Base-by-base conservation (phyloP, 768 basidiomycete genomes). In the Fomitopsis pulvina region DNA sequence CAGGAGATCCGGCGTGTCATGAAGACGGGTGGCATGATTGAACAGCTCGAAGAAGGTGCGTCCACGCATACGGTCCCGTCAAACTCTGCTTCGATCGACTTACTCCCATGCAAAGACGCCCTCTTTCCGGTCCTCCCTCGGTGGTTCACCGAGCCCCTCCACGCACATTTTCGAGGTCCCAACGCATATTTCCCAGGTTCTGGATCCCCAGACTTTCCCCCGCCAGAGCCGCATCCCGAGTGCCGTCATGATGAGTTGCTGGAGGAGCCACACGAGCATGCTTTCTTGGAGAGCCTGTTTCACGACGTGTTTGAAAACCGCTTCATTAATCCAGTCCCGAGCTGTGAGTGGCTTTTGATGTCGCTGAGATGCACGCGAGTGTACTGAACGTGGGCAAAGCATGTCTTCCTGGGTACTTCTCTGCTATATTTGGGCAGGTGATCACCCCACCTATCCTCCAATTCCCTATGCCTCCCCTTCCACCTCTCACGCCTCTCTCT, bases 141-240 rank as follows among this genome's bases (percentile, higher is more conserved):
- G 30, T 89, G 86, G 85, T 90, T 87, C 57, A 88, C 87, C 1
- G 71, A 75, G 32, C 82, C 85, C 8, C 73, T 88, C 47, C 79
- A 83, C 24, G 70, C 71, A 25, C 77, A 57, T 22, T 25, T 50
- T 10, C 52, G 52, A 34, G 71, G 57, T 69, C 76, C 18, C 63
- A 71, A 53, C 71, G 75, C 43, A 61, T 72, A 48, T 65, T 76
- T 37, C 76, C 79, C 55, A 69, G 73, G 28, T 48, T n/a, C n/a
- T n/a, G 34, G 8, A 20, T 45, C 11, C 26, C 30, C n/a, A 4
- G n/a, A n/a, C n/a, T 45, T 37, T 40, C 45, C 6, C 16, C 41
- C 2, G 18, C 29, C 2, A n/a, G 28, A 10, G 56, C 50, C 42
- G 48, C n/a, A n/a, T n/a, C n/a, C n/a, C n/a, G n/a, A n/a, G n/a